A percentile compares a stretch with the other conserved stretches of the same genome.
phyloP scores from a whole-genome alignment of 345 rosid genomes.

The Salix brachista region DNA sequence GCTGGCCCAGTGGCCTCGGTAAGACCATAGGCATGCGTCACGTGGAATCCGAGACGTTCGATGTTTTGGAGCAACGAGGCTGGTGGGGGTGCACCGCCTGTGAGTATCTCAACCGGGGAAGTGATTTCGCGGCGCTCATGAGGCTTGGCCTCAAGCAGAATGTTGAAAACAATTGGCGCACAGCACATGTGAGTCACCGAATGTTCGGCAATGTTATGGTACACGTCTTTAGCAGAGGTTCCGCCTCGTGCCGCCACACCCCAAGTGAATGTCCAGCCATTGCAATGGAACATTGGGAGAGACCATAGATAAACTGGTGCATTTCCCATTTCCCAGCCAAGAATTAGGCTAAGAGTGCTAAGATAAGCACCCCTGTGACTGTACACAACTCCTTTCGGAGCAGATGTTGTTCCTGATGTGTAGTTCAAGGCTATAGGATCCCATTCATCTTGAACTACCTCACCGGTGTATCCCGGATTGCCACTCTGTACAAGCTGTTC shows the following conservation, averaged over 20 bases:
- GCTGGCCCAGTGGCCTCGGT: constrained; percentile 74
- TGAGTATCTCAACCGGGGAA: constrained; percentile 51
- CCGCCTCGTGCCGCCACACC: constrained; percentile 72
- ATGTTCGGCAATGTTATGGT: constrained; percentile 42
- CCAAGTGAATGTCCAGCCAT: constrained; percentile 87
- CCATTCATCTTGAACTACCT: no score
- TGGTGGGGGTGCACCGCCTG: constrained; percentile 81
- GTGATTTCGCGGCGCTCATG: constrained; percentile 29
- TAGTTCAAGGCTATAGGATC: constrained; percentile 48
- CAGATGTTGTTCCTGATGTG: constrained; percentile 74
- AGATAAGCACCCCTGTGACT: constrained; percentile 78
- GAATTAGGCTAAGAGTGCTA: constrained; percentile 47
- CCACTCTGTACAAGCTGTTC: constrained; percentile 48
- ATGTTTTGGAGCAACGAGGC: constrained; percentile 46
- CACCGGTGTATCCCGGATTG: not conserved
- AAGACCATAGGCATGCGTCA: constrained; percentile 72
- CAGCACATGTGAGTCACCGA: constrained; percentile 77
- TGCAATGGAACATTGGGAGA: constrained; percentile 81
- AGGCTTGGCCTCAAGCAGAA: constrained; percentile 48
- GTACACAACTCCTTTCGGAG: constrained; percentile 71
- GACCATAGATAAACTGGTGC: constrained; percentile 76
- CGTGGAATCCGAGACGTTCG: constrained; percentile 50
- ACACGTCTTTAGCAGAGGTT: constrained; percentile 49
- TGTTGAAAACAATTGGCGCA: constrained; percentile 67
- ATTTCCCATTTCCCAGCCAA: constrained; percentile 62